Base-by-base conservation (phyloP, 2,329 filamentous ascomycete species). In the Albifimbria verrucaria region DNA sequence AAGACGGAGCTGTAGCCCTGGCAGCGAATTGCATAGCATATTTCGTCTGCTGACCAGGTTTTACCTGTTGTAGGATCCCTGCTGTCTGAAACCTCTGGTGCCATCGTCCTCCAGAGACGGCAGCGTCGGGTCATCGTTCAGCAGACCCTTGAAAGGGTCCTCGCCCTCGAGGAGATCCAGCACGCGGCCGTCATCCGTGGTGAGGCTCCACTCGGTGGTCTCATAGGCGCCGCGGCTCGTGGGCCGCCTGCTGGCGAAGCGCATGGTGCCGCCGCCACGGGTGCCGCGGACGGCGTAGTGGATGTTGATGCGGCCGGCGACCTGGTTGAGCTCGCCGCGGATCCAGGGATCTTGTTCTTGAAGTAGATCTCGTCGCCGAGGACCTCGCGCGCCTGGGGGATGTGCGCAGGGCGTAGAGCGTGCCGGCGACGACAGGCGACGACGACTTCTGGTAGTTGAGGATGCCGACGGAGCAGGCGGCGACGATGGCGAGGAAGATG, bases 401-500 rank as follows among this genome's bases (percentile, higher is more conserved):
- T 3, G 90, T 95, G 58, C 94, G 89, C 58, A 99, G 82, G 1
- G 93, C 89, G 78, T 97, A 99, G 24, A 99, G 82, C 4, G 92
- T 94, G 52, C 89, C 90, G 52, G 85, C 85, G n/a, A 97, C 89
- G 25, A 93, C 83, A 51, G 89, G 89, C 23, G 86, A 91, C n/a
- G 89, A 91, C 53, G 87, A 85, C 72, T 97, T 97, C 72, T 99
- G 93, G 82, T 99, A 97, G 81, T 99, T 99, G 88, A 99, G 97
- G 72, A 99, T 97, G 61, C 88, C 90, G 55, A 95, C 76, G 59
- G 87, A 86, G 60, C 87, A 88, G 52, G 80, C 78, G 48, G 83
- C 81, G 62, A 96, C 84, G 57, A 90, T 77, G 57, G 82, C 72
- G 50, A 88, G 68, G 80, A 97, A 97, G 68, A 96, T 75, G 51